Base-by-base conservation (phyloP, 257 asterid genomes). In the Fraxinus cuspidata region DNA sequence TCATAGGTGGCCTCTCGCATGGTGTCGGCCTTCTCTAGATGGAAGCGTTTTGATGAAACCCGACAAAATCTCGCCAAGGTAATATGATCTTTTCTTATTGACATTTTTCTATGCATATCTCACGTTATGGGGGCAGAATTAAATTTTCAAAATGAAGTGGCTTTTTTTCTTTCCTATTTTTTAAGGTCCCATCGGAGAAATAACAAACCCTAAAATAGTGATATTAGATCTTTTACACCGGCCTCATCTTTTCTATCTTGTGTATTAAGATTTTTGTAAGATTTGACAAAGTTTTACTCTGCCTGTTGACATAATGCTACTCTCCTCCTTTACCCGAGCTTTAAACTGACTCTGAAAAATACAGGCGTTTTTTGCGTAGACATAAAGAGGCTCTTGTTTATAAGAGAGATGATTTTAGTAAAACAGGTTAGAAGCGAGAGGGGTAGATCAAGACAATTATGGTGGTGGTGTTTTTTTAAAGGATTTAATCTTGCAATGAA, bases 21-120 rank as follows among this genome's bases (percentile, higher is more conserved):
- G 94, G 98, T 94, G 28, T 91, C 97, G 0, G 92, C 92, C 75
- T 89, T 94, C 86, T 94, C 98, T 56, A 91, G 98, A 80, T 94
- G 98, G 97, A 94, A 84, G 78, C 98, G 97, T n/a, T 94, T 84
- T 51, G 98, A 94, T 68, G 96, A 92, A 86, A 86, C 92, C n/a
- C 78, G 98, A 12, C 97, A 92, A 78, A 80, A 73, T 70, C 96
- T 86, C 72, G 94, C 97, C 47, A 91, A 92, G 97, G 98, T 92
- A 82, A 42, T 2, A 42, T 37, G 4, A 15, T 65, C 66, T 35
- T 21, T 71, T 35, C n/a, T 58, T 78, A 72, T 28, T 37, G 29
- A 31, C 58, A 66, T 60, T 74, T 29, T 66, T 25, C 31, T 63
- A 3, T 25, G 66, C 31, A 63, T 25, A 23, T 32, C 35, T 32